Conservation (phyloP, 306 rosid genomes). For the Cucurbita pepo region DNA sequence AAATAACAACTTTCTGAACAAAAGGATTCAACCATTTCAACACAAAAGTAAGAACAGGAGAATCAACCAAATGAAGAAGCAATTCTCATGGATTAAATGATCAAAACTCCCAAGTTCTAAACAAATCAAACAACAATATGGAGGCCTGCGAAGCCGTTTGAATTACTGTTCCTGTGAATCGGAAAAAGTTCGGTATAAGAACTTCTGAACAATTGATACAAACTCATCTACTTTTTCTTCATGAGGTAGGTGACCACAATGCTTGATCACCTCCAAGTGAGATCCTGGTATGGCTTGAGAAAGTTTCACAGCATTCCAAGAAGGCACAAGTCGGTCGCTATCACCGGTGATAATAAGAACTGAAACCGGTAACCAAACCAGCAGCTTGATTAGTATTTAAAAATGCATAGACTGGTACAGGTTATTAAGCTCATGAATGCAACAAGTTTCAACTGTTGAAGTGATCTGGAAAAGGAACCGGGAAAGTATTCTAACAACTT, state of each 20-base stretch:
- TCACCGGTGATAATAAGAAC: conserved; percentile 86
- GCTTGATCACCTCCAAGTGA: conserved; percentile 47
- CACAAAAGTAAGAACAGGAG: background rate
- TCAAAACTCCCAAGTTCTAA: background rate
- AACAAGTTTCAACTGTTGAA: background rate
- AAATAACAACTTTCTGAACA: background rate
- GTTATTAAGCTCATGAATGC: background rate
- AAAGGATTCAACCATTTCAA: background rate
- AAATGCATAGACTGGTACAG: background rate
- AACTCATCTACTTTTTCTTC: conserved; percentile 84
- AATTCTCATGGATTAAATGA: background rate
- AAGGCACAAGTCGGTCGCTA: conserved; percentile 57
- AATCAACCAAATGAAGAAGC: background rate
- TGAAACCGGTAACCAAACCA: conserved; percentile 19
- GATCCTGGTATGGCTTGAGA: conserved; percentile 70
- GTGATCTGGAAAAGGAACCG: background rate
- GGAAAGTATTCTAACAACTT: background rate
- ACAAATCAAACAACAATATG: background rate
- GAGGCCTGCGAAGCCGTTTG: background rate
- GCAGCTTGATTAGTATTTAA: background rate
- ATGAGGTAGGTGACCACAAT: conserved; percentile 83
- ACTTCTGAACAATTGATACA: conserved; percentile 51
- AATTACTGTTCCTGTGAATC: conserved; percentile 21
- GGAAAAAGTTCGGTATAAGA: conserved; percentile 30
- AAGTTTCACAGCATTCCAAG: conserved; percentile 86